Evolutionary conservation across 805 yeast genomes (phyloP).

Genomic region (Kodamaea laetipori): DNA sequence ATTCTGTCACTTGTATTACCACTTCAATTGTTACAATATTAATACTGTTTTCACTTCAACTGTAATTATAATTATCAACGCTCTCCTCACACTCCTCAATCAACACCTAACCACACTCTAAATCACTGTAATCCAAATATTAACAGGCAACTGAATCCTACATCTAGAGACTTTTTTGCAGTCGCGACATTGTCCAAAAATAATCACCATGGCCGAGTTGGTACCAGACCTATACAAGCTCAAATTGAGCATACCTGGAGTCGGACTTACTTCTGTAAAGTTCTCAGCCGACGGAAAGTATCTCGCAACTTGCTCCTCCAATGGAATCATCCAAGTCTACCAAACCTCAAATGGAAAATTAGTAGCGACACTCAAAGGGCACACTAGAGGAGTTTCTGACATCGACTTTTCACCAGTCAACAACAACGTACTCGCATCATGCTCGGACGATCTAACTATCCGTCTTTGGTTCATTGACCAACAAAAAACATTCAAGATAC

Average conservation of each 20-base stretch:
- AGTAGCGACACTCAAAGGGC: conserved; percentile 50
- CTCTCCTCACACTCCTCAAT: no score
- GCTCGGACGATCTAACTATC: conserved; percentile 81
- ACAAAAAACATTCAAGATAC: conserved; percentile 50
- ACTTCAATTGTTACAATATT: no score
- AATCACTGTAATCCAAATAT: no score
- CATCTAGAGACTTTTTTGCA: conserved; percentile 4
- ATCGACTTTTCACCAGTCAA: conserved; percentile 74
- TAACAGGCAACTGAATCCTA: no score
- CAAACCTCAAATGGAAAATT: conserved; percentile 29
- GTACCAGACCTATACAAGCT: conserved; percentile 16
- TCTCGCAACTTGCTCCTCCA: conserved; percentile 54
- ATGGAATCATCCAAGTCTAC: conserved; percentile 31
- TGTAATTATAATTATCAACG: no score
- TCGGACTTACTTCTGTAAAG: conserved; percentile 48
- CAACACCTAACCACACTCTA: no score
- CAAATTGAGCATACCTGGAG: conserved; percentile 14
- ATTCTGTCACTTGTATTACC: no score
- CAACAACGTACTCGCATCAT: conserved; percentile 72
- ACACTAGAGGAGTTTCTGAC: conserved; percentile 71
- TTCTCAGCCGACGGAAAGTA: conserved; percentile 60
- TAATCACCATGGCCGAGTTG: no score
- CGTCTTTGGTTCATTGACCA: conserved; percentile 66
- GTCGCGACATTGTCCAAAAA: conserved; percentile 2
- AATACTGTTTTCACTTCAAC: no score